Evolutionary conservation across 2,329 filamentous ascomycete species (phyloP), one percentile per base, ranked within the genome.

Genomic region (Diaporthe sp.): DNA sequence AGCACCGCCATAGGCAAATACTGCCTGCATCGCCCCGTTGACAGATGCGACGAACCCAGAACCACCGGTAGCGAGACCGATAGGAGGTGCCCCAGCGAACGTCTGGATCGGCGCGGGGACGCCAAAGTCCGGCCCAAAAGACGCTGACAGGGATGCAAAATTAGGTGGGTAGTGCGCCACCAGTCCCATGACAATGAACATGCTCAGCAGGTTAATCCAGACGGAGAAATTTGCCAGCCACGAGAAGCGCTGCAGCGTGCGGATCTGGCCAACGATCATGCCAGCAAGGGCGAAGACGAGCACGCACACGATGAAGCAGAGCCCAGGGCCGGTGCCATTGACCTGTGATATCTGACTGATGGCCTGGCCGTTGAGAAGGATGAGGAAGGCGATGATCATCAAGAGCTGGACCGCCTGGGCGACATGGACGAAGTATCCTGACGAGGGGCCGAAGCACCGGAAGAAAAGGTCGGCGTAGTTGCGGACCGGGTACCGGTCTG

Each of bases 1-100:
- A 3, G 88, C 87, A 4, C 90, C 90, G n/a, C 88, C 88, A 75
- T 91, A 92, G 0, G 88, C 86, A 70, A 88, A 86, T 79, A 88
- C 86, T 51, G 88, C 81, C n/a, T 87, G 87, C 73, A 87, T 87
- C 71, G 90, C 80, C 6, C 85, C 84, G 37, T 83, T 86, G 25
- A 82, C 79, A 59, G 90, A 85, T 19, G 84, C 83, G 1, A 83
- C 83, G 4, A 84, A 82, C 15, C 72, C 73, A 4, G 72, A 75
- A 39, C 71, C 71, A 13, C 71, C 72, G 42, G 59, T 61, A 15
- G 72, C 71, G 27, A 71, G 65, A 9, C 50, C 58, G 12, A 47
- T 55, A 5, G 73, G 73, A 3, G 73, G 73, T 1, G 73, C 53
- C 37, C 73, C 71, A 10, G 73, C 73, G 22, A 75, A 75, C 2